Conservation (phyloP, 192 early-diverging fungal species). For the Mortierella hygrophila region DNA sequence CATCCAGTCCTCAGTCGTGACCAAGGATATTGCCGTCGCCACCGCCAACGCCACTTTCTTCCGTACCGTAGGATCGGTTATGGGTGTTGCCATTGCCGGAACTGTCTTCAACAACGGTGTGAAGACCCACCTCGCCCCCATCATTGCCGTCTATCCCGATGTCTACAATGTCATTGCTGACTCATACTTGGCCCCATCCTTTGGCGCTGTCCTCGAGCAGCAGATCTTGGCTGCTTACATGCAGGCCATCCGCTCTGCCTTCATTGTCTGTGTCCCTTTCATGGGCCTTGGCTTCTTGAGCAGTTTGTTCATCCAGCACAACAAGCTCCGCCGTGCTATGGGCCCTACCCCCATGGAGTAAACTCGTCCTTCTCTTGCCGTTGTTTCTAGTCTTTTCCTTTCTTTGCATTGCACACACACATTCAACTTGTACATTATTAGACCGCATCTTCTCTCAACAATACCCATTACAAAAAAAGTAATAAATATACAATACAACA, state of each 20-base stretch:
- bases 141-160: conserved; percentile 1
- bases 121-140: conserved; percentile 35
- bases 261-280: conserved; percentile 64
- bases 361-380: background rate
- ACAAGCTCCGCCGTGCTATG: conserved; percentile 24
- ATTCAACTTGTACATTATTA: conserved; percentile 4
- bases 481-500: background rate
- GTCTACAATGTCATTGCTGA: conserved; percentile 15
- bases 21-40: conserved; percentile 72
- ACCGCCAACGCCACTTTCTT: conserved; percentile 77
- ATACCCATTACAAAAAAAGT: background rate
- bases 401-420: conserved; percentile 2
- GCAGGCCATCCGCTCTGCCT: conserved; percentile 59
- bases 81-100: conserved; percentile 59
- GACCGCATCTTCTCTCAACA: background rate
- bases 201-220: conserved; percentile 42
- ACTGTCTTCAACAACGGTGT: conserved; percentile 56
- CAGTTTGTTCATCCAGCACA: conserved; percentile 55
- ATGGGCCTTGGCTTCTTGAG: conserved; percentile 59
- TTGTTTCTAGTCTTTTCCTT: background rate
- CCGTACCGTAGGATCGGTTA: conserved; percentile 52
- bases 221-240: conserved; percentile 65
- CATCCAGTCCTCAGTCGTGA: conserved; percentile 74
- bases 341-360: conserved; percentile 31
- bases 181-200: conserved; percentile 54